phyloP scores from a whole-genome alignment of 208 protist genomes.

The Crithidia sp. region DNA sequence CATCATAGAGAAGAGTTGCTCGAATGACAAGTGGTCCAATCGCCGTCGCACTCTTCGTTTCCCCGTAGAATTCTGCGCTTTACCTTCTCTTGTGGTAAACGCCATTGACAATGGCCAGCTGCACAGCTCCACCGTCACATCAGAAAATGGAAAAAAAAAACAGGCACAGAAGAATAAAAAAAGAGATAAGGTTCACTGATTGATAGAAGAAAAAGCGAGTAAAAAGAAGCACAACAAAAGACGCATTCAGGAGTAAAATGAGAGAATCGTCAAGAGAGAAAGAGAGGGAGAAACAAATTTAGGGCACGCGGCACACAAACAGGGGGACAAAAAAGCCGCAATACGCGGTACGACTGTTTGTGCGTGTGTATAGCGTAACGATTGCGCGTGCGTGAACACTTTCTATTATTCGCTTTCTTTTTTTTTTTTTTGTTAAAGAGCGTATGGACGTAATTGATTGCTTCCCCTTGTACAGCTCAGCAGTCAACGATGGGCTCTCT shows the following conservation, averaged over 20 bases:
- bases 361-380: no score
- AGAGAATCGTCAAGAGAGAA: neutral
- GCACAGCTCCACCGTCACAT: neutral
- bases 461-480: neutral
- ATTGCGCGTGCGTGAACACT: no score
- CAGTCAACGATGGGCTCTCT: neutral
- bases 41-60: no score
- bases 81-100: no score
- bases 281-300: neutral
- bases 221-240: neutral
- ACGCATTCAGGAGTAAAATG: neutral
- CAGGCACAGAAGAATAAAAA: neutral
- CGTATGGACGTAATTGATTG: no score
- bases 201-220: slow-evolving; percentile 13
- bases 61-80: no score
- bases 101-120: no score
- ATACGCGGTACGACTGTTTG: no score
- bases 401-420: no score
- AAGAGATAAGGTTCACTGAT: neutral
- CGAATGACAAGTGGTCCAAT: no score
- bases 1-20: no score
- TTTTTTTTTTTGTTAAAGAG: no score
- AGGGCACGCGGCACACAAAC: neutral
- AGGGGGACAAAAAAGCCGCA: neutral
- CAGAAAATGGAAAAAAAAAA: slow-evolving; percentile 13